Evolutionary conservation across 2,329 filamentous ascomycete species (phyloP).

Genomic region (Apiospora phragmitis): DNA sequence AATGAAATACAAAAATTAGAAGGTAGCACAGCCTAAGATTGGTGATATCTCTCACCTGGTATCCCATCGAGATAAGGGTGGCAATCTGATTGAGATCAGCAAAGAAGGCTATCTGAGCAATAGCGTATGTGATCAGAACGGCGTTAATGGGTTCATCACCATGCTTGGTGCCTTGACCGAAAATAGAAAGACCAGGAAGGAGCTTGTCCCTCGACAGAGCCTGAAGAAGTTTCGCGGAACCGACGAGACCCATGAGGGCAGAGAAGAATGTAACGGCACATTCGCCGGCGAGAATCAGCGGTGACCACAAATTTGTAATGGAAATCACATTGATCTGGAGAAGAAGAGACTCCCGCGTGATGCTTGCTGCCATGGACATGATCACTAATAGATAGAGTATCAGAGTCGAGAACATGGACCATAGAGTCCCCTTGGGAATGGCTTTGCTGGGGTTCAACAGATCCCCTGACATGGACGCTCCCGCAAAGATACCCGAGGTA

Average conservation of each 20-base stretch:
- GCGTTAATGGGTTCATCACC: constrained; percentile 76
- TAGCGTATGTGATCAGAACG: constrained; percentile 71
- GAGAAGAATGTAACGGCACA: constrained; percentile 84
- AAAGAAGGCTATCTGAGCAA: constrained; percentile 78
- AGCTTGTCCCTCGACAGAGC: constrained; percentile 79
- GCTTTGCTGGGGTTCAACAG: constrained; percentile 79
- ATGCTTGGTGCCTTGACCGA: constrained; percentile 71
- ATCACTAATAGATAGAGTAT: constrained; percentile 75
- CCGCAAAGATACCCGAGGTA: constrained; percentile 61
- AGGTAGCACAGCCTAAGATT: not conserved
- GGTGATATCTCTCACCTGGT: constrained; percentile 55
- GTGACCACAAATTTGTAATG: constrained; percentile 73
- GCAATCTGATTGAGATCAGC: constrained; percentile 87
- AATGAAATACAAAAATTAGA: constrained; percentile 16
- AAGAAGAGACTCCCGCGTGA: constrained; percentile 73
- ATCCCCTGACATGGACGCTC: constrained; percentile 89
- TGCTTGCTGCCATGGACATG: constrained; percentile 74
- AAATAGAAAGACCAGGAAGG: constrained; percentile 72
- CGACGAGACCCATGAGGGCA: constrained; percentile 83
- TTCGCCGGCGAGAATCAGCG: constrained; percentile 77
- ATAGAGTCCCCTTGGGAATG: constrained; percentile 82
- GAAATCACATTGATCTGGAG: constrained; percentile 78
- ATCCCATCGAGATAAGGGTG: constrained; percentile 87
- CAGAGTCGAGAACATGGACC: constrained; percentile 75
- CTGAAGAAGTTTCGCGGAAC: constrained; percentile 80